Evolutionary conservation across 2,329 filamentous ascomycete species (phyloP).

Genomic region (Venturia pyrina): DNA sequence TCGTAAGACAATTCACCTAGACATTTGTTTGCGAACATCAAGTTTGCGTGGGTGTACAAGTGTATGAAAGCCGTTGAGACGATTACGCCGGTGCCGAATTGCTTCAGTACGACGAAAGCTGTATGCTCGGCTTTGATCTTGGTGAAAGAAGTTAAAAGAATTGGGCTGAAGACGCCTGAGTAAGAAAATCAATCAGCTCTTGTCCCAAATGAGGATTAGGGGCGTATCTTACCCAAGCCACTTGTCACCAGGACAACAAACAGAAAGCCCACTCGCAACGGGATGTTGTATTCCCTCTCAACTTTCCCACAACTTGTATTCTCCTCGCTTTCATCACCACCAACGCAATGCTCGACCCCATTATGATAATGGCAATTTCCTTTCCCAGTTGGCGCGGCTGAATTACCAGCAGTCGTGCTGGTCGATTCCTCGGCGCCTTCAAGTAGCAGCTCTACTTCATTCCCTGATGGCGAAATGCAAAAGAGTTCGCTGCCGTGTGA

Average conservation of each 20-base stretch:
- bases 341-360: constrained; percentile 59
- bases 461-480: constrained; percentile 49
- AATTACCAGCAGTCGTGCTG: constrained; percentile 17
- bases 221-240: background rate
- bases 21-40: constrained; percentile 65
- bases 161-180: constrained; percentile 52
- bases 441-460: constrained; percentile 48
- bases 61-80: constrained; percentile 63
- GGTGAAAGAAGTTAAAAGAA: constrained; percentile 51
- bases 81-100: constrained; percentile 63
- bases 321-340: constrained; percentile 34
- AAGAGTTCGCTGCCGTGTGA: constrained; percentile 49
- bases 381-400: constrained; percentile 18
- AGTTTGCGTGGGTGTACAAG: constrained; percentile 54
- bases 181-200: constrained; percentile 22
- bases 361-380: constrained; percentile 63
- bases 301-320: constrained; percentile 35
- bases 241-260: constrained; percentile 8
- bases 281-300: constrained; percentile 54
- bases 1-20: constrained; percentile 58
- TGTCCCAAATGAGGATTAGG: background rate
- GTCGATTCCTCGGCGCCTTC: constrained; percentile 21
- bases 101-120: constrained; percentile 56
- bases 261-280: constrained; percentile 50
- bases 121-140: constrained; percentile 38